These are phyloP conservation scores for Striga asiatica DNA, from an alignment of 257 asterid genomes.

Conservation along the genomic window DNA sequence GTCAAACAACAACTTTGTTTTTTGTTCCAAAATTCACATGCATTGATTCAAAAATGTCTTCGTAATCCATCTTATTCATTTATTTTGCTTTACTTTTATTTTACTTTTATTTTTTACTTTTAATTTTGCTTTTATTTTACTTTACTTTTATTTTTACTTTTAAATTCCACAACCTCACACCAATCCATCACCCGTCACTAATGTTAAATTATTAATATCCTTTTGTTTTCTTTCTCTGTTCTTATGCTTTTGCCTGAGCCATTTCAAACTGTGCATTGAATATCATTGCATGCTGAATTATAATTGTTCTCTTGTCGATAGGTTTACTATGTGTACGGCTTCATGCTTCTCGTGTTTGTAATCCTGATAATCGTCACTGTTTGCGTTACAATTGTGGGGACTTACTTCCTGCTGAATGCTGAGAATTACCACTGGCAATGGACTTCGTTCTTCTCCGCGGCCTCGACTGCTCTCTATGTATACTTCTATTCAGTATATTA, in stretches of 20 bases:
- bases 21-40: no score
- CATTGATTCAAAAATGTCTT: no score
- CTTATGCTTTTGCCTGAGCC: not conserved
- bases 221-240: no score
- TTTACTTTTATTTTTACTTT: no score
- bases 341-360: conserved; percentile 74
- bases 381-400: conserved; percentile 78
- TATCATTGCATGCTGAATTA: not conserved
- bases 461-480: conserved; percentile 71
- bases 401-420: conserved; percentile 77
- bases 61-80: no score
- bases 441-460: conserved; percentile 80
- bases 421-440: conserved; percentile 90
- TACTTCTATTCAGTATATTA: conserved; percentile 62
- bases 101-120: no score
- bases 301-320: conserved; percentile 18
- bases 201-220: no score
- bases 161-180: no score
- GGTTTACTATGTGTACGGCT: conserved; percentile 84
- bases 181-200: no score
- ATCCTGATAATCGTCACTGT: conserved; percentile 70
- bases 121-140: no score
- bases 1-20: no score
- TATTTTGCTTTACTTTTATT: no score
- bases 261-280: not conserved